A percentile compares a stretch with the other conserved stretches of the same genome.
phyloP scores from a whole-genome alignment of 106 monocot species.

The Acanthochlamys bracteata region DNA sequence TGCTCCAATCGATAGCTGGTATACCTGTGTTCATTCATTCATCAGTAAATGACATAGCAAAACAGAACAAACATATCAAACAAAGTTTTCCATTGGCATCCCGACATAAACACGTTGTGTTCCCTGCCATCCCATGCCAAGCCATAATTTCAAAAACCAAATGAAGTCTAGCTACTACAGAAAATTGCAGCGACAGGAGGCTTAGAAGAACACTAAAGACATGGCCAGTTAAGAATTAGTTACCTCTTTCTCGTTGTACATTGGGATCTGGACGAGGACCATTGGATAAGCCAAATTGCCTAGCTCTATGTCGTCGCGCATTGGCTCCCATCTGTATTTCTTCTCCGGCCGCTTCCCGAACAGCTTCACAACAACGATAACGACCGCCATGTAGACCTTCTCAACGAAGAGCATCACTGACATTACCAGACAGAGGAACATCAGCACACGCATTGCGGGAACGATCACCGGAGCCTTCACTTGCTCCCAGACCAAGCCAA shows the following conservation, averaged over 20 bases:
- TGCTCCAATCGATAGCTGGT: constrained; percentile 45
- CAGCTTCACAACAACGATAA: constrained; percentile 24
- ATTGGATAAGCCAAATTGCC: constrained; percentile 34
- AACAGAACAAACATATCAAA: not conserved
- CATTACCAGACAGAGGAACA: constrained; percentile 32
- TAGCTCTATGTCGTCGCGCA: constrained; percentile 33
- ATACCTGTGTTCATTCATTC: constrained; percentile 22
- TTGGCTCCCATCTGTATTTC: constrained; percentile 39
- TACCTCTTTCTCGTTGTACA: constrained; percentile 47
- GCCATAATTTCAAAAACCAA: not conserved
- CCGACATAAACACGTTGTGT: not conserved
- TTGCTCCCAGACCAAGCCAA: constrained; percentile 25
- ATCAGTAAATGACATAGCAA: not conserved
- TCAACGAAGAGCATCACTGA: constrained; percentile 36
- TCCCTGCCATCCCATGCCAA: not conserved
- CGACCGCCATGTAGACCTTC: constrained; percentile 32
- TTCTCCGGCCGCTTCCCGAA: constrained; percentile 26
- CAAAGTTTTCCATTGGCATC: not conserved
- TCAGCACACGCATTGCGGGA: constrained; percentile 19
- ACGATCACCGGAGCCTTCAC: constrained; percentile 27
- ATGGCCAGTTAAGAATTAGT: not conserved
- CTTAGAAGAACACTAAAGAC: too few relatives aligned
- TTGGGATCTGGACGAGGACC: constrained; percentile 55
- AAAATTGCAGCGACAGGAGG: too few relatives aligned
- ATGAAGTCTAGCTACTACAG: not conserved